Evolutionary conservation across 2,329 filamentous ascomycete species (phyloP).

Genomic region (Kalmusia sp.): DNA sequence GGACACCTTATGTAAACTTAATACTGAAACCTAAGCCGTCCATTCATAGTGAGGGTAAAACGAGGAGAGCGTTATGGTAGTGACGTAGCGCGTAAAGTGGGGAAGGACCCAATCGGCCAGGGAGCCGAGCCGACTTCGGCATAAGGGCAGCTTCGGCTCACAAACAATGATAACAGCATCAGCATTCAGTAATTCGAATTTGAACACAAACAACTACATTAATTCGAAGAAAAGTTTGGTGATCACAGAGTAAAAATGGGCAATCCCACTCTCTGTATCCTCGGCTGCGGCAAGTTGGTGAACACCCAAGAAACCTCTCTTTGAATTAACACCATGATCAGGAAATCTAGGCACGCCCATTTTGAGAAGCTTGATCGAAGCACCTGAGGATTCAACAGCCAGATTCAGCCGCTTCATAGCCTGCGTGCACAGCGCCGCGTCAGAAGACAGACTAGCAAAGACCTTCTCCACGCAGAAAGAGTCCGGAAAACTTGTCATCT

Average conservation of each 20-base stretch:
- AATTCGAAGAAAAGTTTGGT: too few relatives aligned
- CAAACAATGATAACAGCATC: not conserved
- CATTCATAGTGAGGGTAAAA: too few relatives aligned
- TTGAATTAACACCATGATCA: slow-evolving; percentile 18
- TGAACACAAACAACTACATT: too few relatives aligned
- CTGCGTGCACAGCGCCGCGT: slow-evolving; percentile 51
- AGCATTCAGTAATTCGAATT: too few relatives aligned
- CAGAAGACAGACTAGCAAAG: slow-evolving; percentile 40
- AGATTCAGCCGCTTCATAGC: slow-evolving; percentile 48
- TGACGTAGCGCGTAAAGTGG: slow-evolving; percentile 8
- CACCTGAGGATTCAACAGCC: slow-evolving; percentile 13
- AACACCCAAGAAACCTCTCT: not conserved
- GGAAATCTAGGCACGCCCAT: slow-evolving; percentile 51
- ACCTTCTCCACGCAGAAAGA: slow-evolving; percentile 39
- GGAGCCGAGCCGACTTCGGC: not conserved
- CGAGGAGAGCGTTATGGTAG: not conserved
- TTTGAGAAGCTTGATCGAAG: slow-evolving; percentile 41
- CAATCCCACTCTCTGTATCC: slow-evolving; percentile 28
- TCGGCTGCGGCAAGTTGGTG: slow-evolving; percentile 35
- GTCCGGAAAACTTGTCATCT: slow-evolving; percentile 39
- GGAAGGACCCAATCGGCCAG: slow-evolving; percentile 6
- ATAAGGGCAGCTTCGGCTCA: not conserved
- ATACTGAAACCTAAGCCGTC: too few relatives aligned
- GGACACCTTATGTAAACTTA: too few relatives aligned
- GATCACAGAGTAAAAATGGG: slow-evolving; percentile 17